phyloP scores from a whole-genome alignment of 495 filamentous ascomycete genomes.

The Bombardia bombarda region DNA sequence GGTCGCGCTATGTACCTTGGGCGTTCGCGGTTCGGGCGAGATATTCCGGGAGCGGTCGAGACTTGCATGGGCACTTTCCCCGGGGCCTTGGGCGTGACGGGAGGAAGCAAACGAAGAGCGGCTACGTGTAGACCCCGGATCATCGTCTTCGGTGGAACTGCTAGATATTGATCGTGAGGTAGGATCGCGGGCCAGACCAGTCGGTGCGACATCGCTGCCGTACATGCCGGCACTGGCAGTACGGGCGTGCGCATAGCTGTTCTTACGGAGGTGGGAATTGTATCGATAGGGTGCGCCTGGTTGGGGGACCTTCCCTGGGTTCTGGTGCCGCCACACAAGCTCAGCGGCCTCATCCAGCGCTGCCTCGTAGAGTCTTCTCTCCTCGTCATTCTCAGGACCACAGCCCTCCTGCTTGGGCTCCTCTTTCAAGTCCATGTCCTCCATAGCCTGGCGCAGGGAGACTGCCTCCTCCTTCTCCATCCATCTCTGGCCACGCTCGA shows the following conservation, averaged over 20 bases:
- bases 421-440: constrained; percentile 52
- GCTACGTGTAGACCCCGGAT: constrained; percentile 10
- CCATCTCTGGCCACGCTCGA: constrained; percentile 71
- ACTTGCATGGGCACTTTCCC: constrained; percentile 20
- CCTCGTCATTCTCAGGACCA: constrained; percentile 42
- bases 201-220: constrained; percentile 37
- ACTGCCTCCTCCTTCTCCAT: constrained; percentile 82
- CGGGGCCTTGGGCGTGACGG: constrained; percentile 13
- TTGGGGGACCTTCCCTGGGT: constrained; percentile 47
- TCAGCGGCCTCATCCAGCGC: constrained; percentile 83
- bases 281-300: constrained; percentile 58
- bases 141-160: constrained; percentile 40
- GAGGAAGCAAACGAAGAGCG: constrained; percentile 22
- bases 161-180: constrained; percentile 39
- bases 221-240: constrained; percentile 50
- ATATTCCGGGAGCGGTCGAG: constrained; percentile 20
- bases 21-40: constrained; percentile 13
- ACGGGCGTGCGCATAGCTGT: constrained; percentile 53
- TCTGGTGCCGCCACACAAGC: constrained; percentile 76
- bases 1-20: constrained; percentile 22
- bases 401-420: constrained; percentile 12
- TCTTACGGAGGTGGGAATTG: constrained; percentile 51
- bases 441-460: constrained; percentile 68
- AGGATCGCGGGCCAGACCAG: constrained; percentile 40
- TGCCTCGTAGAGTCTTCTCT: constrained; percentile 59